A percentile compares a stretch with the other conserved stretches of the same genome.
phyloP scores from a whole-genome alignment of 139 green algal species.

The Desmodesmus armatus region DNA sequence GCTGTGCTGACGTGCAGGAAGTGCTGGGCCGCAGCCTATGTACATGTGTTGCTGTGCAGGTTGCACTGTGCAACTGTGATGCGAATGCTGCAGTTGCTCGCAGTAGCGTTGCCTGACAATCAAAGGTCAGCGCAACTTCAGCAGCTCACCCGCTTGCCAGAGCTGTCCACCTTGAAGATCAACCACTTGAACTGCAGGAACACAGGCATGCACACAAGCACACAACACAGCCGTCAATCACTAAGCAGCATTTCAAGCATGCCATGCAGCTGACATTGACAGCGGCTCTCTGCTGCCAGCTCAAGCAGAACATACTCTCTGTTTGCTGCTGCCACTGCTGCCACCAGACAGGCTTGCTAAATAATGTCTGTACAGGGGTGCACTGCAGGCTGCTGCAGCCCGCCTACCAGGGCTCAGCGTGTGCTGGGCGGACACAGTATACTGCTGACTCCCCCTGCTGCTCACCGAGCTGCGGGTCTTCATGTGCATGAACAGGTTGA shows the following conservation, averaged over 20 bases:
- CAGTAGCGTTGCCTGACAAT: not conserved
- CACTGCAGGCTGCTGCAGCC: not conserved
- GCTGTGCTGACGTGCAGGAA: no score
- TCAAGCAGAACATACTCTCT: no score
- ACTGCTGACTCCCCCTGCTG: constrained; percentile 2
- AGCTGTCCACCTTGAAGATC: constrained; percentile 83
- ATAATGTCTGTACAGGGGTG: not conserved
- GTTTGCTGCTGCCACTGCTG: not conserved
- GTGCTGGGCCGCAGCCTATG: no score
- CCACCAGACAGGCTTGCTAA: no score
- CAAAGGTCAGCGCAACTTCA: constrained; percentile 1
- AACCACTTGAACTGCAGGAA: constrained; percentile 80
- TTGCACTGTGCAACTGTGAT: no score
- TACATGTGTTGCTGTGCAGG: no score
- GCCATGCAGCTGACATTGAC: no score
- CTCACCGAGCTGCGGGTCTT: constrained; percentile 77
- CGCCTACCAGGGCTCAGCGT: no score
- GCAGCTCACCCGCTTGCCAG: constrained; percentile 65
- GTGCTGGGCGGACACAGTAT: no score
- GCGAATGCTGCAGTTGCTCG: not conserved
- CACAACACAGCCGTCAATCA: not conserved
- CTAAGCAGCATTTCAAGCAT: not conserved
- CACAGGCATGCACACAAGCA: not conserved
- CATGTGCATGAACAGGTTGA: constrained; percentile 91
- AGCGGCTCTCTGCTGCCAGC: not conserved